Base-by-base conservation (phyloP, 305 asterid genomes). In the Fraxinus dipetala region DNA sequence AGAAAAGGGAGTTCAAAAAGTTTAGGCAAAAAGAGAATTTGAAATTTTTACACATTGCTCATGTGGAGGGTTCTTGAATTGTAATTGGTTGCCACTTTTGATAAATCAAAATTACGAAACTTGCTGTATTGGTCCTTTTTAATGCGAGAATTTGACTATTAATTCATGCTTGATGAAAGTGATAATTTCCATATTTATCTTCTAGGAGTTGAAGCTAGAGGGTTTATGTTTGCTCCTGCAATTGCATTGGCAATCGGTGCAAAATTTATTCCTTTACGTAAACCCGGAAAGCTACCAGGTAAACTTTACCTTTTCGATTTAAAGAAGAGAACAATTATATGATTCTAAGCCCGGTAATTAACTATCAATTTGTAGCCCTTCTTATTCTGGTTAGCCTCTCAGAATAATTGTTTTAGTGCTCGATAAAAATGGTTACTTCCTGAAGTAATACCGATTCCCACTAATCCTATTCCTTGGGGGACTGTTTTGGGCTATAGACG, bases 151-250 rank as follows among this genome's bases (percentile, higher is more conserved):
- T 63, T 75, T 40, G 48, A 24, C 73, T n/a, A 38, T 67, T 75
- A 61, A 61, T 78, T 24, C 36, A 79, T 82, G 82, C 79, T 73
- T 83, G 56, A 24, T 80, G 10, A 7, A 34, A 26, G 38, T 80
- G 70, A 76, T 81, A 5, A 81, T 70, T 31, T 22, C 14, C 75
- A 45, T 51, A 72, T 70, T 70, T 38, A 76, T 85, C 56, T 80
- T 78, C 40, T 79, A 92, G 98, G 98, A 84, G 91, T 94, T 86
- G 98, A 94, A 86, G 96, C 98, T n/a, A 89, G 98, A 86, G 98
- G 98, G 36, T 94, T 94, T 80, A 87, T 91, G 85, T 94, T 94
- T 87, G 98, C 91, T 69, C 89, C 97, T 78, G 82, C 97, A 0
- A 89, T 94, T 87, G 97, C 98, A 20, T 84, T 92, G 83, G 96